These are phyloP conservation scores for Asclepias syriaca DNA, from an alignment of 257 asterid species.

Conservation along the genomic window DNA sequence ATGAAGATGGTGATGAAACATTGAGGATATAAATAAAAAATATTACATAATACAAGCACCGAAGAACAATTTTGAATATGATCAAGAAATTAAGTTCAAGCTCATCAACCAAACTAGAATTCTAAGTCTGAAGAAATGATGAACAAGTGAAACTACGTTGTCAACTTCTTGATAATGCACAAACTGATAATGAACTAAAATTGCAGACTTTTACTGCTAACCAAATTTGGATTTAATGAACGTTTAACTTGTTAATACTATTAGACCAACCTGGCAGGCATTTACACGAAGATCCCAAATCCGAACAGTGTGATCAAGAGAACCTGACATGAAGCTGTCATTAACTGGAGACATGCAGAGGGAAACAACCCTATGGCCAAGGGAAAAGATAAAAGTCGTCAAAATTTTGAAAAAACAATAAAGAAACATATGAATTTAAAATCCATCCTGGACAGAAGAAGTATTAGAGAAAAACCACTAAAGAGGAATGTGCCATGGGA, in stretches of 20 bases:
- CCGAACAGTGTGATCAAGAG: conserved; percentile 88
- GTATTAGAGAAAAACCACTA: neutral
- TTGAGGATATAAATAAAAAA: neutral
- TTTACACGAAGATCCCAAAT: conserved; percentile 98
- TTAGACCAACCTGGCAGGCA: conserved; percentile 81
- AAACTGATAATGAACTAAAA: neutral
- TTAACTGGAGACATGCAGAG: conserved; percentile 95
- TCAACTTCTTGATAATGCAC: neutral
- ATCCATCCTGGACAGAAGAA: neutral
- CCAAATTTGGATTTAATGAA: neutral
- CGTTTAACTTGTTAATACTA: conserved; percentile 1
- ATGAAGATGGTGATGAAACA: neutral
- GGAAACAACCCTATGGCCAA: conserved; percentile 71
- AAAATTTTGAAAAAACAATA: neutral
- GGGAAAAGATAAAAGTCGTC: conserved; percentile 11
- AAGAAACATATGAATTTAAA: neutral
- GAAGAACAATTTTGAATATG: neutral
- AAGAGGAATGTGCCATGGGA: neutral
- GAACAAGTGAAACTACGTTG: neutral
- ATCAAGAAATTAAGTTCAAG: conserved; percentile 1
- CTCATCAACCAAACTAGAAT: conserved; percentile 1
- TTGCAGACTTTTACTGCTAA: neutral
- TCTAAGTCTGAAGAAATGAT: neutral
- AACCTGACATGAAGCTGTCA: conserved; percentile 96
- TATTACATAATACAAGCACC: neutral